Evolutionary conservation across 1,139 yeast species (phyloP), one percentile per base, ranked within the genome.

Genomic region (Suhomyces bokatorum): DNA sequence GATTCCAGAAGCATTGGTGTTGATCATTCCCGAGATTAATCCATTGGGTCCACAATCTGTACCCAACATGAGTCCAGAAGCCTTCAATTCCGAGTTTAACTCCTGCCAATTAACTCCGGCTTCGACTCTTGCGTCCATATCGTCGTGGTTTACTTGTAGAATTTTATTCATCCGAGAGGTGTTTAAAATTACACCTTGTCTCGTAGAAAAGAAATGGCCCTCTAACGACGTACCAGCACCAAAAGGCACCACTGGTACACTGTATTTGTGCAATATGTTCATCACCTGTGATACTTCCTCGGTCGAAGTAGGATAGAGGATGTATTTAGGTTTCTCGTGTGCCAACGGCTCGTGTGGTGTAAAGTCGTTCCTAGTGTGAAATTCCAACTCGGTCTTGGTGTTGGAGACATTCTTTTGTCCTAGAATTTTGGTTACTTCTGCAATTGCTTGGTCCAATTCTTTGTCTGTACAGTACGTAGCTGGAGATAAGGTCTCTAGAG

Each of bases 241-340:
- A 57, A 77, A 87, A 6, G 96, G 96, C 24, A 89, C 86, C 17
- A 72, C 73, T 0, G 78, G 78, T 0, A 73, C 76, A 27, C 53
- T 58, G 50, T 63, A 64, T 37, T 66, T 50, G 49, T 68, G 62
- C 37, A 68, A 58, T 6, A 70, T 56, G 43, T 62, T 64, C 67
- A 73, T 60, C 7, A 65, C 56, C 35, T 57, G 51, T 4, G 75
- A 66, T 1, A 73, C 75, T 43, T 71, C 64, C 37, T 67, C 64
- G 0, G 78, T 73, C 4, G 70, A 52, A 6, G 49, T 51, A 0
- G 75, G 73, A 43, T 70, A 73, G 3, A 72, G 53, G 7, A 73
- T 60, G 49, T 62, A 69, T 43, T 52, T 55, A 2, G 78, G 77
- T 16, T 52, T 55, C 44, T 73, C 70, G 41, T 65, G 59, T 0